These are phyloP conservation scores for Myxozyma melibiosi DNA, from an alignment of 805 yeast species.

Conservation along the genomic window DNA sequence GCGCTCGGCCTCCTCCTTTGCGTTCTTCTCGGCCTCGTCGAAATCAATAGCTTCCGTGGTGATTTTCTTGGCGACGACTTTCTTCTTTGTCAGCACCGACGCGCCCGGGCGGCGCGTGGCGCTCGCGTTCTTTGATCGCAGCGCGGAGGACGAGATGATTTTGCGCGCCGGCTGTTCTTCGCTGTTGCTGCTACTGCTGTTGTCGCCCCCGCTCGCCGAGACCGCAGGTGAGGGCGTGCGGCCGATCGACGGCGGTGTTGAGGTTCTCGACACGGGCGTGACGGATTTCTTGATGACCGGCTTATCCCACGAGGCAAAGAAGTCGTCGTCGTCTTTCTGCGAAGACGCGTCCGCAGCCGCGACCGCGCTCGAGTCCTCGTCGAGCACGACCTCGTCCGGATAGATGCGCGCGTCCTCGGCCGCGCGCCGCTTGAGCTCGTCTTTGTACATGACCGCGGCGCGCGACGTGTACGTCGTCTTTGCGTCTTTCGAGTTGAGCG, in stretches of 20 bases:
- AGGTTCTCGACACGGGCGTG: slow-evolving; percentile 47
- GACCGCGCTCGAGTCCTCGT: slow-evolving; percentile 35
- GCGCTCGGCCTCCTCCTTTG: slow-evolving; percentile 78
- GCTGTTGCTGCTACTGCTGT: not conserved
- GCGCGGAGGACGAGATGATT: slow-evolving; percentile 52
- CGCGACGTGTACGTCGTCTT: slow-evolving; percentile 77
- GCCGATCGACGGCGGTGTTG: slow-evolving; percentile 39
- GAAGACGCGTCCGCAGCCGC: slow-evolving; percentile 6
- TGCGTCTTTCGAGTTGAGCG: slow-evolving; percentile 63
- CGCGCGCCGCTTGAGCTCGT: slow-evolving; percentile 72
- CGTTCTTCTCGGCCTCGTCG: slow-evolving; percentile 73
- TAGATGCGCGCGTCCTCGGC: slow-evolving; percentile 59
- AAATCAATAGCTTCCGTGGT: slow-evolving; percentile 58
- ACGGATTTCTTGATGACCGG: slow-evolving; percentile 51
- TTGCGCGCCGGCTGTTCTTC: slow-evolving; percentile 37
- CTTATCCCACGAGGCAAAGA: slow-evolving; percentile 89
- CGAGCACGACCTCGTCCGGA: slow-evolving; percentile 75
- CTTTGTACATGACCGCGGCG: slow-evolving; percentile 78
- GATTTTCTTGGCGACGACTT: slow-evolving; percentile 41
- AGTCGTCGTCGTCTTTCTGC: slow-evolving; percentile 63
- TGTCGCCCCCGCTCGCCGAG: slow-evolving; percentile 29
- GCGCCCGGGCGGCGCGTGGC: slow-evolving; percentile 31
- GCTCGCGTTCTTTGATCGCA: slow-evolving; percentile 30
- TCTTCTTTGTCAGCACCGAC: slow-evolving; percentile 41
- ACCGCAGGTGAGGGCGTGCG: slow-evolving; percentile 32